Base-by-base conservation (phyloP, 139 green algal genomes). In the Chlorella vulgaris region DNA sequence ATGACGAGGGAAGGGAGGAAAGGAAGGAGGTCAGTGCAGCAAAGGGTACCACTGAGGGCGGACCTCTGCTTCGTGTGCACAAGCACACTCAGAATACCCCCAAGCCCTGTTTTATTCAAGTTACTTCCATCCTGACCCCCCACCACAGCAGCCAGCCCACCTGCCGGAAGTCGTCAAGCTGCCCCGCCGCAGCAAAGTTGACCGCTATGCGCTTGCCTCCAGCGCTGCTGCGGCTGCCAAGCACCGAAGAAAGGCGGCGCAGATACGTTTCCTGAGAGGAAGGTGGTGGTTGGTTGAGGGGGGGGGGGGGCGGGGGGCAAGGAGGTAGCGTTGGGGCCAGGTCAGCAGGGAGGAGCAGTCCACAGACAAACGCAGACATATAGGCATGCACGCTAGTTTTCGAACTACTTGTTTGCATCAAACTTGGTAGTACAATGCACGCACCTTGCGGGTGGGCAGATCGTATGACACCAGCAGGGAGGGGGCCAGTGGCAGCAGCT, bases 401-500 rank as follows among this genome's bases (percentile, higher is more conserved):
- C 47, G 15, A 58, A 58, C 10, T 58, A 15, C 47, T 24, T 10
- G 47, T 58, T n/a, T n/a, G n/a, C n/a, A n/a, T 58, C 13, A 58
- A 58, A 58, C 28, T 55, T 5, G 33, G 4, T 26, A 15, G 4
- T 13, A 29, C 35, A 50, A 51, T 33, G 28, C n/a, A n/a, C 4
- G n/a, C 35, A 76, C 78, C 78, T 84, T 87, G 51, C 82, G 62
- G 5, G 53, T 39, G 51, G 83, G 83, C 3, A 85, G 66, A n/a
- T 87, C 77, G 69, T 84, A 87, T 65, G 43, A 53, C 8, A 87
- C 66, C 18, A 87, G 75, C 67, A 87, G 55, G 0, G 83, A 82
- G 62, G 83, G 77, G 35, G 53, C 63, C 19, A 84, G 69, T 7
- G 83, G 83, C 70, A 75, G 43, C 42, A 69, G 38, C 28, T 87